A percentile compares a stretch with the other conserved stretches of the same genome.
Evolutionary conservation across 352 stramenopile genomes (phyloP).

Genomic region (Halophytophthora batemanensis): DNA sequence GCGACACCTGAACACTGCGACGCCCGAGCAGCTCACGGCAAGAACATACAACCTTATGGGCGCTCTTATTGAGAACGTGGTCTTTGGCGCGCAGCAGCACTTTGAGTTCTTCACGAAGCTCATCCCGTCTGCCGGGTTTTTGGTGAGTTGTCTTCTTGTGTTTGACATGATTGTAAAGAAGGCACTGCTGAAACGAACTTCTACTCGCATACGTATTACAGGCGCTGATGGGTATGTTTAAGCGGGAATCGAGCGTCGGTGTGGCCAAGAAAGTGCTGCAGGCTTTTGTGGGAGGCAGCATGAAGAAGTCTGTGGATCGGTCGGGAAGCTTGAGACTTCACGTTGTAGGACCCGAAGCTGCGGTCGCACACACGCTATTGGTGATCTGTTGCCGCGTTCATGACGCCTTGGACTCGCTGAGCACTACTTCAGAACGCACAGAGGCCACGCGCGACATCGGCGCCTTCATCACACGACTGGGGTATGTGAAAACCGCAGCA

Average conservation of each 20-base stretch:
- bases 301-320: constrained; percentile 18
- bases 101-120: constrained; percentile 72
- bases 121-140: constrained; percentile 71
- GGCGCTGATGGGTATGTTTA: constrained; percentile 86
- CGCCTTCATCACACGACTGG: constrained; percentile 77
- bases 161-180: not conserved
- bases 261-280: constrained; percentile 84
- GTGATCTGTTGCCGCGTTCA: constrained; percentile 83
- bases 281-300: constrained; percentile 53
- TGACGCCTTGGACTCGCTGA: constrained; percentile 80
- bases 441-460: constrained; percentile 69
- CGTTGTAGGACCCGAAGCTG: constrained; percentile 67
- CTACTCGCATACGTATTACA: constrained; percentile 8
- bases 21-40: constrained; percentile 47
- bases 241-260: constrained; percentile 70
- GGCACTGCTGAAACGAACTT: not conserved
- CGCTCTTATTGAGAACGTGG: constrained; percentile 74
- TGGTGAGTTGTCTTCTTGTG: constrained; percentile 27
- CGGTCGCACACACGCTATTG: constrained; percentile 84
- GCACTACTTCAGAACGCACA: constrained; percentile 45
- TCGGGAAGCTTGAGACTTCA: constrained; percentile 48
- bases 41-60: constrained; percentile 71
- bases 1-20: constrained; percentile 69
- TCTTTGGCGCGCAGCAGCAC: constrained; percentile 64
- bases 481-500: constrained; percentile 19